These are phyloP conservation scores for Diplotaxis tenuifolia DNA, from an alignment of 345 rosid genomes.

Conservation along the genomic window DNA sequence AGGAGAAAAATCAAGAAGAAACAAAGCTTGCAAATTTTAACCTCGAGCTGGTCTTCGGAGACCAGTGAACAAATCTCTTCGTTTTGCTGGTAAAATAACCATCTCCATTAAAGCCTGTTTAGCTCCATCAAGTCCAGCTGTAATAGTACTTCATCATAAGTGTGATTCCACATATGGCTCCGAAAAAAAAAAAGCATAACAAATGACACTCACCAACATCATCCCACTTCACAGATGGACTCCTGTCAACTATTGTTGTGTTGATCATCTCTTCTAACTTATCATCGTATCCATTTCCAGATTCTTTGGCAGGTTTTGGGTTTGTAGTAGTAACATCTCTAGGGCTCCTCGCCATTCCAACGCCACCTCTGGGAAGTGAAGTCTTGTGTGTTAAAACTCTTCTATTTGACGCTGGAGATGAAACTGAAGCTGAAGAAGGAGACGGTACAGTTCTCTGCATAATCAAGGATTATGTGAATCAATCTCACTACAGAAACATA, in stretches of 20 bases:
- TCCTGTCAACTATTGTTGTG: conserved; percentile 87
- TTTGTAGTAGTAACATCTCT: conserved; percentile 43
- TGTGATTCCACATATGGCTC: background rate
- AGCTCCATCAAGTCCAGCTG: conserved; percentile 97
- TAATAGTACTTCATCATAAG: conserved; percentile 20
- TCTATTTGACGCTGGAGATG: conserved; percentile 47
- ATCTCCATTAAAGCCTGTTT: conserved; percentile 93
- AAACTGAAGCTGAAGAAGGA: conserved; percentile 52
- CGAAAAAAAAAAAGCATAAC: background rate
- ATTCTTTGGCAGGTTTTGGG: conserved; percentile 53
- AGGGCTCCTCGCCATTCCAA: conserved; percentile 38
- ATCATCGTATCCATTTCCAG: conserved; percentile 61
- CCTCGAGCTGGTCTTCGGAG: conserved; percentile 96
- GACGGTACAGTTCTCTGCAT: conserved; percentile 56
- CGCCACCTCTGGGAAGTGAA: conserved; percentile 40
- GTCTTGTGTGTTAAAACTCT: conserved; percentile 39
- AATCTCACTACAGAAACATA: conserved; percentile 14
- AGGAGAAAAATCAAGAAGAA: conserved; percentile 18
- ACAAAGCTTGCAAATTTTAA: conserved; percentile 24
- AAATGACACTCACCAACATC: conserved; percentile 77
- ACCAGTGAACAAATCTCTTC: conserved; percentile 95
- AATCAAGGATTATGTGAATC: conserved; percentile 3
- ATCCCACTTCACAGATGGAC: conserved; percentile 93
- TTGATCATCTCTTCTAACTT: conserved; percentile 87
- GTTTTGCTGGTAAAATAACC: conserved; percentile 91